phyloP scores from a whole-genome alignment of 306 rosid genomes.

The Trifolium pratense region DNA sequence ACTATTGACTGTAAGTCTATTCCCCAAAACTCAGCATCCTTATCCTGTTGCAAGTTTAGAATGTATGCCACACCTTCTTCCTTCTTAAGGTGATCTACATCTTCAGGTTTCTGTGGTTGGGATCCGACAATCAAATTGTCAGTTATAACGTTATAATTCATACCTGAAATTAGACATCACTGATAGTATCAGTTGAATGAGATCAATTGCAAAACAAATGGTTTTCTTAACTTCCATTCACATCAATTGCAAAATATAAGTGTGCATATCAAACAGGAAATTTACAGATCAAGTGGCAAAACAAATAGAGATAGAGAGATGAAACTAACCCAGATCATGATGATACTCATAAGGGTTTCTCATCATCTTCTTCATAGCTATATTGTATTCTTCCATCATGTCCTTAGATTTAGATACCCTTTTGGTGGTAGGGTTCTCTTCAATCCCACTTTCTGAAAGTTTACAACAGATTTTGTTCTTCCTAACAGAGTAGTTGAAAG shows the following conservation, averaged over 20 bases:
- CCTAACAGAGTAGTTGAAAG: slow-evolving; percentile 33
- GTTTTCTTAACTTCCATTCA: slow-evolving; percentile 4
- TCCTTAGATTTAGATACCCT: slow-evolving; percentile 50
- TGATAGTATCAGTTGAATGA: slow-evolving; percentile 36
- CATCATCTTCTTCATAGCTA: slow-evolving; percentile 91
- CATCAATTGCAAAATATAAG: no score
- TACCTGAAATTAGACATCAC: slow-evolving; percentile 66
- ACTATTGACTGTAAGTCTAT: slow-evolving; percentile 67
- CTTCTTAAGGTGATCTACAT: slow-evolving; percentile 71
- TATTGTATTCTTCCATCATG: slow-evolving; percentile 79
- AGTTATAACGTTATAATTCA: slow-evolving; percentile 83
- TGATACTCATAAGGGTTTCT: slow-evolving; percentile 94
- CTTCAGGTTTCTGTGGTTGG: slow-evolving; percentile 93
- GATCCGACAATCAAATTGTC: slow-evolving; percentile 87
- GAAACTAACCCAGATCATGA: slow-evolving; percentile 87
- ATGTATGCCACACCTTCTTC: slow-evolving; percentile 83
- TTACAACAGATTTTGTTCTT: slow-evolving; percentile 52
- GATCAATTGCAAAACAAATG: no score
- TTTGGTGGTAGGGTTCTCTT: slow-evolving; percentile 46
- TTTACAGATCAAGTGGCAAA: background rate
- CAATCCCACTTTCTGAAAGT: slow-evolving; percentile 62
- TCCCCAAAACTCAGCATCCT: slow-evolving; percentile 87
- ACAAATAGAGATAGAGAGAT: slow-evolving; percentile 38
- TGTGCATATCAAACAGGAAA: background rate
- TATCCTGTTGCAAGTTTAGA: slow-evolving; percentile 93